These are phyloP conservation scores for Aspergillus calidoustus DNA, from an alignment of 2,329 filamentous ascomycete genomes.

Conservation along the genomic window DNA sequence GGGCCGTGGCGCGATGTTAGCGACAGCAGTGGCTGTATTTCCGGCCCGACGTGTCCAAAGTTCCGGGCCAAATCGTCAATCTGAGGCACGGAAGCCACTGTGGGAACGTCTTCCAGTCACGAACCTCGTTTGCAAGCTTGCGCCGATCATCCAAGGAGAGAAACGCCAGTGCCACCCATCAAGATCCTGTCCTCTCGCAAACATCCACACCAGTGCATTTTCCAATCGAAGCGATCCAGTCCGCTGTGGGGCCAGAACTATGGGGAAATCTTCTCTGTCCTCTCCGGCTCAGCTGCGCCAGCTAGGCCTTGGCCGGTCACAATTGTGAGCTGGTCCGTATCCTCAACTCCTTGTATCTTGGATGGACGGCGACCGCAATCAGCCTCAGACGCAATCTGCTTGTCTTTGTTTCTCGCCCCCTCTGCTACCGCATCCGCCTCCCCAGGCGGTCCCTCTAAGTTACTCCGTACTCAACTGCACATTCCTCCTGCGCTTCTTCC, in stretches of 20 bases:
- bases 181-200: not conserved
- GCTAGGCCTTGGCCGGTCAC: constrained; percentile 1
- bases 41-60: constrained; percentile 11
- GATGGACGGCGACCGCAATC: not conserved
- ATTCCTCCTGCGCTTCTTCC: not conserved
- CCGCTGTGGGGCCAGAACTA: constrained; percentile 5
- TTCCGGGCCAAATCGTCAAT: constrained; percentile 8
- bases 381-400: constrained; percentile 10
- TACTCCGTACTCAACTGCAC: not conserved
- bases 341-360: not conserved
- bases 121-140: constrained; percentile 15
- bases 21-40: constrained; percentile 4
- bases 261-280: not conserved
- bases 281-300: constrained; percentile 4
- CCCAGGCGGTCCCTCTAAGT: not conserved
- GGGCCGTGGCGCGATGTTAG: constrained; percentile 7
- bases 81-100: constrained; percentile 13
- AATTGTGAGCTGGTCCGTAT: constrained; percentile 3
- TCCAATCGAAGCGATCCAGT: not conserved
- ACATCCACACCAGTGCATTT: constrained; percentile 3
- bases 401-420: not conserved
- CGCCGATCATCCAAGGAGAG: constrained; percentile 4
- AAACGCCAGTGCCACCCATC: not conserved
- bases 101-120: constrained; percentile 8
- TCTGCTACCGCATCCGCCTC: not conserved